phyloP scores from a whole-genome alignment of 1,284 basidiomycete species.

The Sporisorium graminicola region DNA sequence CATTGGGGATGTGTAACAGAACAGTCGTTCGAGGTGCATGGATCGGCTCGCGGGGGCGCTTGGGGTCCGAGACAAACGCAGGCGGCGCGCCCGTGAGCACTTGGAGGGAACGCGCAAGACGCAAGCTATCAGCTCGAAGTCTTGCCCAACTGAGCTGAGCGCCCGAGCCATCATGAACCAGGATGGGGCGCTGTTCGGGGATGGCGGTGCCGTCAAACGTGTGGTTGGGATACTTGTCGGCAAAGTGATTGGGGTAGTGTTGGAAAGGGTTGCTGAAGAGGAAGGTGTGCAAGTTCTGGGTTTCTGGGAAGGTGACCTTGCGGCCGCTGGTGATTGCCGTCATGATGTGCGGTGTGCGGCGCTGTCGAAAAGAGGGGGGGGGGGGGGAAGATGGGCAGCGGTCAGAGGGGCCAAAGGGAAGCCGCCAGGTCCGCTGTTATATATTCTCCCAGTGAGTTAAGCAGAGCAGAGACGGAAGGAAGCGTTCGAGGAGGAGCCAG shows the following conservation, averaged over 20 bases:
- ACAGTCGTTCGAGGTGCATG: slow-evolving; percentile 63
- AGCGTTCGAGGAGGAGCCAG: neutral
- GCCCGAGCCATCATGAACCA: slow-evolving; percentile 52
- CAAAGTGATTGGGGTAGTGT: slow-evolving; percentile 41
- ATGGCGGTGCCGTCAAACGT: slow-evolving; percentile 44
- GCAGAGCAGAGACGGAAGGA: neutral
- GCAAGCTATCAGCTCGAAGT: slow-evolving; percentile 49
- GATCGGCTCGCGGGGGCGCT: slow-evolving; percentile 34
- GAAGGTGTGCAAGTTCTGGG: slow-evolving; percentile 47
- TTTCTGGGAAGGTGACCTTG: slow-evolving; percentile 30
- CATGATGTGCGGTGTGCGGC: slow-evolving; percentile 6
- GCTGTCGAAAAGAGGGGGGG: neutral
- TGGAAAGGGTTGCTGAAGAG: slow-evolving; percentile 56
- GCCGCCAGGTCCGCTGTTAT: too few relatives aligned
- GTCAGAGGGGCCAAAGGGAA: neutral
- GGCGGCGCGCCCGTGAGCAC: slow-evolving; percentile 33
- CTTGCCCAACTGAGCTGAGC: slow-evolving; percentile 48
- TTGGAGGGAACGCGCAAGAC: slow-evolving; percentile 48
- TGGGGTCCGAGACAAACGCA: slow-evolving; percentile 25
- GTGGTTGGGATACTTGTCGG: slow-evolving; percentile 35
- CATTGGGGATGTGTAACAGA: slow-evolving; percentile 70
- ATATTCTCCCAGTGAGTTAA: too few relatives aligned
- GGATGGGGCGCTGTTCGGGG: slow-evolving; percentile 44
- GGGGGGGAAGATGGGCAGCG: neutral
- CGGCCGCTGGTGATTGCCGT: slow-evolving; percentile 29